Percentiles rank a stretch among this genome's conserved stretches.
Conservation (phyloP, 2,329 filamentous ascomycete species). For the Calonectria montana region DNA sequence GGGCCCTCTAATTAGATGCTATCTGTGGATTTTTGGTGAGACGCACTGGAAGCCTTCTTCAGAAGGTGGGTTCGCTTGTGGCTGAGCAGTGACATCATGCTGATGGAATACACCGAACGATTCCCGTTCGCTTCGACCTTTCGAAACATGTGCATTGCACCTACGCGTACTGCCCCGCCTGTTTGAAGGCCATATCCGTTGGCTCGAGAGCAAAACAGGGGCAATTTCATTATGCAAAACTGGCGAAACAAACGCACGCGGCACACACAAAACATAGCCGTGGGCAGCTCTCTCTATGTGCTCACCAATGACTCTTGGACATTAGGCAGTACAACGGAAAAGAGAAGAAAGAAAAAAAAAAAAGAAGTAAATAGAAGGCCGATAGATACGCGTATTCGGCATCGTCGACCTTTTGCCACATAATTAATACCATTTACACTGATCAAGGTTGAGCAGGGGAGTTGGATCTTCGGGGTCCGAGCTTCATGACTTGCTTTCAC, state of each 20-base stretch:
- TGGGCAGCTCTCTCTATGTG: background rate
- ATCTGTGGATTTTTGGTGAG: constrained; percentile 23
- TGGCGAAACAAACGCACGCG: background rate
- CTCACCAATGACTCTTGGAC: background rate
- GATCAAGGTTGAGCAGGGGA: constrained; percentile 2
- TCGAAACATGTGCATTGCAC: constrained; percentile 23
- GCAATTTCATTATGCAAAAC: constrained; percentile 8
- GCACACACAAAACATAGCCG: background rate
- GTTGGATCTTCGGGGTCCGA: background rate
- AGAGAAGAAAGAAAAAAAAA: background rate
- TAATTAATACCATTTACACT: background rate
- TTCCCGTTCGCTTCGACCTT: constrained; percentile 27
- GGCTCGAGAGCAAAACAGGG: constrained; percentile 6
- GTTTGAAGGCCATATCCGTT: constrained; percentile 9
- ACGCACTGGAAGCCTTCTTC: constrained; percentile 24
- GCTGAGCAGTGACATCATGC: constrained; percentile 39
- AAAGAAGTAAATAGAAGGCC: background rate
- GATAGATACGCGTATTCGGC: background rate
- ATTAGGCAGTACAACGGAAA: background rate
- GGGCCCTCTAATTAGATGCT: constrained; percentile 22
- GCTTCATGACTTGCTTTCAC: background rate
- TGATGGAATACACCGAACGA: constrained; percentile 25
- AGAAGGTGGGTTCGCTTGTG: constrained; percentile 31
- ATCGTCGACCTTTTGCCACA: background rate
- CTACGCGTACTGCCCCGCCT: constrained; percentile 16